phyloP scores from a whole-genome alignment of 208 protist genomes.

The Leishmania aethiopica region DNA sequence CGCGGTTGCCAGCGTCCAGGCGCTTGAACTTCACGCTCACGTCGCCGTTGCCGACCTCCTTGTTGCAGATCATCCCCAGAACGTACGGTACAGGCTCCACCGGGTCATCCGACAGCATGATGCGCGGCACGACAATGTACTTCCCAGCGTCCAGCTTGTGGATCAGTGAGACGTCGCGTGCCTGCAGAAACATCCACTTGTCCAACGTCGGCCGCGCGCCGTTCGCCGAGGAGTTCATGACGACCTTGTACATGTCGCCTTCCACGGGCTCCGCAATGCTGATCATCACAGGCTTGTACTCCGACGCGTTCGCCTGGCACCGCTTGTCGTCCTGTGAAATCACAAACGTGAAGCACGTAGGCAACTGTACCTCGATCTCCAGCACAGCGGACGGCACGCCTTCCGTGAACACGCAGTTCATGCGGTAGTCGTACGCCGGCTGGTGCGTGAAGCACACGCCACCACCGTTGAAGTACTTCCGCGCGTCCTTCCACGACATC shows the following conservation, averaged over 20 bases:
- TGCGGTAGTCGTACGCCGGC: conserved; percentile 75
- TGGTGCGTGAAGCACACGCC: conserved; percentile 76
- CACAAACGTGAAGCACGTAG: conserved; percentile 69
- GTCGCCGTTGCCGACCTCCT: conserved; percentile 51
- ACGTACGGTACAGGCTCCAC: conserved; percentile 53
- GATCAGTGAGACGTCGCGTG: conserved; percentile 77
- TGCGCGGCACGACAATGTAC: conserved; percentile 76
- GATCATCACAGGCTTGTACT: conserved; percentile 86
- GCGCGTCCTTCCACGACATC: conserved; percentile 77
- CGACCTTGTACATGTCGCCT: conserved; percentile 57
- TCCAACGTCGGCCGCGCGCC: conserved; percentile 53
- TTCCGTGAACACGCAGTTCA: conserved; percentile 73
- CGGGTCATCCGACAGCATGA: conserved; percentile 41
- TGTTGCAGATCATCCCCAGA: conserved; percentile 59
- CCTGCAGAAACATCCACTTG: conserved; percentile 85
- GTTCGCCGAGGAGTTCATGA: conserved; percentile 77
- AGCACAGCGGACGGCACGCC: conserved; percentile 67
- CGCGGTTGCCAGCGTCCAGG: conserved; percentile 64
- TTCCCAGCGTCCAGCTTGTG: conserved; percentile 69
- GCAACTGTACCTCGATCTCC: conserved; percentile 62
- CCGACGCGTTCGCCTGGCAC: conserved; percentile 33
- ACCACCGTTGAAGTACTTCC: conserved; percentile 88
- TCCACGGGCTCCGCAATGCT: conserved; percentile 66
- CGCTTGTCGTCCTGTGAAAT: conserved; percentile 82
- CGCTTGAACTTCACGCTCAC: conserved; percentile 62